Evolutionary conservation across 2,329 filamentous ascomycete genomes (phyloP).

Genomic region (Botrytis pseudocinerea): DNA sequence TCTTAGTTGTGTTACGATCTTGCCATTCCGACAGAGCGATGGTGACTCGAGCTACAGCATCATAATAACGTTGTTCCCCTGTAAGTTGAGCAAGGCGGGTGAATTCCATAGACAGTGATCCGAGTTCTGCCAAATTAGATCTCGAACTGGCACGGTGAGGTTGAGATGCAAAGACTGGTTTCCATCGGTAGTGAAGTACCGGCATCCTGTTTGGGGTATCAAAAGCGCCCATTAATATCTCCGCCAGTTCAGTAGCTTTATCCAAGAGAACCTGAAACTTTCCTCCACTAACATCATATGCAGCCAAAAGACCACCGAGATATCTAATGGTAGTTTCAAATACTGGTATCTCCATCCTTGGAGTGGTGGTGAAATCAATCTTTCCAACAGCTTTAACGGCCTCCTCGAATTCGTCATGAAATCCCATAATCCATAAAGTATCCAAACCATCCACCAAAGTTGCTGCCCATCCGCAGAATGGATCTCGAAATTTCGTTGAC

Average conservation of each 20-base stretch:
- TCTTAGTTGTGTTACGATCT: conserved; percentile 57
- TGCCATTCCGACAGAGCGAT: conserved; percentile 76
- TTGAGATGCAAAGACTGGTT: conserved; percentile 62
- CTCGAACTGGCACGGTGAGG: conserved; percentile 60
- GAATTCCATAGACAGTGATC: conserved; percentile 83
- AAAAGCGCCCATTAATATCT: conserved; percentile 71
- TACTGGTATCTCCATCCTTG: conserved; percentile 71
- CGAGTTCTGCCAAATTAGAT: conserved; percentile 57
- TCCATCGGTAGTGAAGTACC: conserved; percentile 76
- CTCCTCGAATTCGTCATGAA: conserved; percentile 77
- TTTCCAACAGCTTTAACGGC: conserved; percentile 67
- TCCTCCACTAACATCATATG: conserved; percentile 80
- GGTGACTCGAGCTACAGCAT: conserved; percentile 83
- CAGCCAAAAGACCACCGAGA: conserved; percentile 79
- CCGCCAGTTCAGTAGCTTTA: conserved; percentile 71
- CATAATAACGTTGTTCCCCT: conserved; percentile 79
- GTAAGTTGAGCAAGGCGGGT: conserved; percentile 86
- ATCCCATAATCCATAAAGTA: conserved; percentile 82
- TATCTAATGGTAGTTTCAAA: conserved; percentile 94
- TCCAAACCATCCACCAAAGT: conserved; percentile 82
- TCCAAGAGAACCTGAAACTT: conserved; percentile 65
- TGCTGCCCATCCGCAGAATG: conserved; percentile 90
- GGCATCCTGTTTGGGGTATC: conserved; percentile 95
- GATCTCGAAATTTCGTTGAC: conserved; percentile 66
- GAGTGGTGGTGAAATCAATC: conserved; percentile 81